Evolutionary conservation across 768 basidiomycete genomes (phyloP).

Genomic region (Collybia sordida): DNA sequence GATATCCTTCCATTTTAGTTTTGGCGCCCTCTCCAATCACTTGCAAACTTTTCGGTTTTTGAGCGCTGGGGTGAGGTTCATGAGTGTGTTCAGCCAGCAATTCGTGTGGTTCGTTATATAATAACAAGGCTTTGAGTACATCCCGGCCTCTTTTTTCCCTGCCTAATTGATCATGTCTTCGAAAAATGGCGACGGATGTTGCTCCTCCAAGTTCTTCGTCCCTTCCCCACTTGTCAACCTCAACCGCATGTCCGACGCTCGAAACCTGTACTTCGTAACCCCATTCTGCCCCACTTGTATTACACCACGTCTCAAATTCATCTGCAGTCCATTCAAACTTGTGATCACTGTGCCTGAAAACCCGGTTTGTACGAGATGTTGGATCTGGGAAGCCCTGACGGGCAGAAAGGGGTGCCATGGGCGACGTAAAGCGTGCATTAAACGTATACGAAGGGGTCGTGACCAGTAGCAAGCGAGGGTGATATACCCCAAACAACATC

Average conservation of each 20-base stretch:
- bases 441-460: constrained; percentile 88
- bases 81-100: constrained; percentile 51
- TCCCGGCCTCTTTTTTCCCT: constrained; percentile 40
- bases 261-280: constrained; percentile 66
- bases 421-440: constrained; percentile 72
- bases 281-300: constrained; percentile 56
- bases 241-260: constrained; percentile 57
- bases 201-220: constrained; percentile 66
- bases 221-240: constrained; percentile 72
- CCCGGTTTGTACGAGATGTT: constrained; percentile 66
- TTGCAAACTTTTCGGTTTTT: constrained; percentile 36
- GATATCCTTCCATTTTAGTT: constrained; percentile 52
- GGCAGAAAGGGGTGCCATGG: constrained; percentile 39
- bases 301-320: constrained; percentile 72
- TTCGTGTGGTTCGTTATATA: constrained; percentile 36
- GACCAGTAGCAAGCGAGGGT: constrained; percentile 68
- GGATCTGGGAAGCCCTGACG: constrained; percentile 69
- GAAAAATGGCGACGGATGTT: constrained; percentile 66
- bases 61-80: constrained; percentile 46
- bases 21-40: constrained; percentile 52
- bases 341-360: constrained; percentile 83
- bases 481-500: constrained; percentile 74
- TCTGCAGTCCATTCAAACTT: constrained; percentile 86
- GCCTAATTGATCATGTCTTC: constrained; percentile 35
- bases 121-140: constrained; percentile 22